Conservation (phyloP, 768 basidiomycete genomes). For the Pholiota molesta region DNA sequence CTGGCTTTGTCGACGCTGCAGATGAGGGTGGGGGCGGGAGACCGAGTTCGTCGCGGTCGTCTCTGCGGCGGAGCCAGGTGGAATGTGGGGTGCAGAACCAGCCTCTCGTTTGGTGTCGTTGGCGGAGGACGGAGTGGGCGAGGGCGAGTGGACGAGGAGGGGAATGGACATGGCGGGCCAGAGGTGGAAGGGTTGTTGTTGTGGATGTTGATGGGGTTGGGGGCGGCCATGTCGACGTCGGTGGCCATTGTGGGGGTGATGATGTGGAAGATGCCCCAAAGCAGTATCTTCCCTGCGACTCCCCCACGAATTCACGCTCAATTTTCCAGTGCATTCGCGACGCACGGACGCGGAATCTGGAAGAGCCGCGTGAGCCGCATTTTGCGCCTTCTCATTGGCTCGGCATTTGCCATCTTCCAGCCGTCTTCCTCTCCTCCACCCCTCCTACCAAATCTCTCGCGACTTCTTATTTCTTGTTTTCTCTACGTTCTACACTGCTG, state of each 20-base stretch:
- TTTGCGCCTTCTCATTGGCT: slow-evolving; percentile 34
- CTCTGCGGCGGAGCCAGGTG: slow-evolving; percentile 18
- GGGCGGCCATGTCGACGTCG: slow-evolving; percentile 21
- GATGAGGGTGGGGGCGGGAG: slow-evolving; percentile 15
- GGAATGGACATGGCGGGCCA: slow-evolving; percentile 29
- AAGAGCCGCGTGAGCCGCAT: slow-evolving; percentile 27
- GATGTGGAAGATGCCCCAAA: slow-evolving; percentile 30
- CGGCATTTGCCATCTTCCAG: slow-evolving; percentile 43
- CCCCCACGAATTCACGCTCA: slow-evolving; percentile 16
- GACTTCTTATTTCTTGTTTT: neutral
- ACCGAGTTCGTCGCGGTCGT: slow-evolving; percentile 11
- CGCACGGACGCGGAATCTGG: slow-evolving; percentile 28
- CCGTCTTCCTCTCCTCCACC: slow-evolving; percentile 19
- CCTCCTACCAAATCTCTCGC: neutral
- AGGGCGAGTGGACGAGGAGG: slow-evolving; percentile 35
- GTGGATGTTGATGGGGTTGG: slow-evolving; percentile 20
- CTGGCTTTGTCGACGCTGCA: slow-evolving; percentile 25
- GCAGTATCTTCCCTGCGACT: slow-evolving; percentile 15
- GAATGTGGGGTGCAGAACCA: slow-evolving; percentile 11
- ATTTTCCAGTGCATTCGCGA: slow-evolving; percentile 27
- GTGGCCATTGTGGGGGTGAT: slow-evolving; percentile 14
- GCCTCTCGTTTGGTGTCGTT: slow-evolving; percentile 12
- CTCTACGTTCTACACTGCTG: neutral
- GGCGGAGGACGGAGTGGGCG: slow-evolving; percentile 20
- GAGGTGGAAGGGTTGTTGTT: slow-evolving; percentile 21